Base-by-base conservation (phyloP, 148 eudicot species). In the Rhododendron vialii region DNA sequence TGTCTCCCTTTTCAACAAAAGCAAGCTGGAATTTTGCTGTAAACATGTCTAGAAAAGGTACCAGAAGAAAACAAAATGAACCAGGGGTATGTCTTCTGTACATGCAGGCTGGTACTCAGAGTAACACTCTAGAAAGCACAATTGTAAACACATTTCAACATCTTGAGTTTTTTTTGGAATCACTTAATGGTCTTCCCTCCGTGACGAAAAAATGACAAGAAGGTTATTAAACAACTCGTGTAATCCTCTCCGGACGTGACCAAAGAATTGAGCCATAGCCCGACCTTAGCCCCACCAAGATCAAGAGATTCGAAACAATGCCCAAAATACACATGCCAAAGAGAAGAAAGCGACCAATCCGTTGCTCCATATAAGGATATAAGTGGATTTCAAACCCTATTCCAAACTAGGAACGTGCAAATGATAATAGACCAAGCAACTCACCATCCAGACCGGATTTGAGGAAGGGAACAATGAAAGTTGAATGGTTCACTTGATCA, bases 371-470 rank as follows among this genome's bases (percentile, higher is more conserved):
- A 47, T 2, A 41, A 51, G 53, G 41, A 82, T 59, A 82, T 15
- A 22, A 61, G 84, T 38, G 5, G 20, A 61, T 63, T 22, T 38
- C 12, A n/a, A 82, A 61, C 51, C n/a, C 5, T 36, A 38, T 35
- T 38, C 18, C 50, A 12, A 82, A 74, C 57, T 7, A 53, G 26
- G 22, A 14, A 9, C 1, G 38, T 47, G 22, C 69, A 5, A 18
- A 80, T 11, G 36, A 76, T 38, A 81, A 20, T 33, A 13, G 28
- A 78, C 28, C 53, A 18, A 84, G 41, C 5, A 63, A 86, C 96
- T 93, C 84, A 95, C 99, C 99, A 82, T 98, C 96, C 75, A 98
- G 85, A 82, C 99, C 98, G 79, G 99, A 98, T 88, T 88, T 92
- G 35, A 98, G 95, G 88, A 91, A 91, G 8, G 98, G 98, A 74